Conservation (phyloP, 257 asterid species). For the Linaria vulgaris region DNA sequence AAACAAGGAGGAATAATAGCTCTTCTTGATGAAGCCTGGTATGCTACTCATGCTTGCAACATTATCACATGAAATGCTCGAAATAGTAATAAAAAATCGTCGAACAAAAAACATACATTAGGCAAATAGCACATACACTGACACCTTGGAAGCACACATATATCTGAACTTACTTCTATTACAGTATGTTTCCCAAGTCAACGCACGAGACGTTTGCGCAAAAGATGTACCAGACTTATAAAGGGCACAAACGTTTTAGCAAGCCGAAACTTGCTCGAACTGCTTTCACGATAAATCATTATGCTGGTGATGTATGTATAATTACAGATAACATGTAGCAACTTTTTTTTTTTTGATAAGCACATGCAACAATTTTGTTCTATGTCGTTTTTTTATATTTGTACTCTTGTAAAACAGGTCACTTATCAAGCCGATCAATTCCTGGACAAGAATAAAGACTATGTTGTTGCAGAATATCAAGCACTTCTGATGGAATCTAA, state of each 20-base stretch:
- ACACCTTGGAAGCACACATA: not conserved
- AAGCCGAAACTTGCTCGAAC: slow-evolving; percentile 92
- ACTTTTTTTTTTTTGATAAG: too few species aligned
- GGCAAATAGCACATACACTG: not conserved
- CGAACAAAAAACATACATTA: not conserved
- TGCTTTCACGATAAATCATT: slow-evolving; percentile 84
- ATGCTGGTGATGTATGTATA: slow-evolving; percentile 89
- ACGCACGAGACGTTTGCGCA: slow-evolving; percentile 96
- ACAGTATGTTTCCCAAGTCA: slow-evolving; percentile 97
- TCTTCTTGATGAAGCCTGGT: slow-evolving; percentile 99
- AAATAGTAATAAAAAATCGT: not conserved
- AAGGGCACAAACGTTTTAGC: slow-evolving; percentile 83
- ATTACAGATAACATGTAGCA: slow-evolving; percentile 15
- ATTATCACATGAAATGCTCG: slow-evolving; percentile 4
- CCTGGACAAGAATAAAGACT: slow-evolving; percentile 95
- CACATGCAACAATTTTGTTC: slow-evolving; percentile 21
- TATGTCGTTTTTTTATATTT: slow-evolving; percentile 23
- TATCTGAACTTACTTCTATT: slow-evolving; percentile 35
- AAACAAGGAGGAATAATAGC: slow-evolving; percentile 98
- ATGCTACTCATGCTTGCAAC: slow-evolving; percentile 31
- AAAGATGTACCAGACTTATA: slow-evolving; percentile 95
- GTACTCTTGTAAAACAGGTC: slow-evolving; percentile 55
- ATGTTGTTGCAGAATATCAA: slow-evolving; percentile 91
- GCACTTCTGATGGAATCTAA: slow-evolving; percentile 72
- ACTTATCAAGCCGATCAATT: slow-evolving; percentile 88